Evolutionary conservation across 1,284 basidiomycete species (phyloP).

Genomic region (Xerocomus minutiporus): DNA sequence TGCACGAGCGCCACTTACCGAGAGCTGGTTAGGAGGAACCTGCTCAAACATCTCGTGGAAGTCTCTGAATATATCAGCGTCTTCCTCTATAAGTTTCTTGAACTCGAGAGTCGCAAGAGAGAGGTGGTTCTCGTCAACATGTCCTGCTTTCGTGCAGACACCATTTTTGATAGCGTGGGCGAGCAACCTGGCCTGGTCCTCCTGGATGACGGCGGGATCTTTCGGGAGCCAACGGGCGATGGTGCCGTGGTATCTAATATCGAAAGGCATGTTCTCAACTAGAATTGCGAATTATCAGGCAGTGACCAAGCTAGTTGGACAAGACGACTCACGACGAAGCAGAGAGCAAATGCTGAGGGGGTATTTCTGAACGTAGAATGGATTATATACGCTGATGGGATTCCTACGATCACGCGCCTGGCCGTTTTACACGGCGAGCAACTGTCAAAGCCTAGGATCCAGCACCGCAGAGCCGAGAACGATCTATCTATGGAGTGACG

Average conservation of each 20-base stretch:
- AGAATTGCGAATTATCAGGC: background rate
- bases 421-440: background rate
- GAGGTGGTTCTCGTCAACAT: constrained; percentile 14
- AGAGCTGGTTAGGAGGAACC: constrained; percentile 3
- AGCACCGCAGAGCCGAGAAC: background rate
- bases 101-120: constrained; percentile 37
- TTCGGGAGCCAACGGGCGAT: constrained; percentile 21
- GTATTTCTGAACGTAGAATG: background rate
- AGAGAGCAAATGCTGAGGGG: background rate
- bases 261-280: constrained; percentile 10
- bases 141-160: constrained; percentile 7
- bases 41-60: constrained; percentile 34
- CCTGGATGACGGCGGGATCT: constrained; percentile 11
- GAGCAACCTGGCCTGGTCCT: constrained; percentile 7
- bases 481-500: background rate
- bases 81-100: constrained; percentile 38
- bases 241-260: background rate
- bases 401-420: background rate
- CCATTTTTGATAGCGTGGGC: constrained; percentile 3
- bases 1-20: constrained; percentile 4
- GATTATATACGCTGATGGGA: constrained; percentile 10
- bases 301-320: background rate
- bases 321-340: constrained; percentile 1
- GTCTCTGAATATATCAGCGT: constrained; percentile 37
- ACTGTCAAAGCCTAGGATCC: background rate